Evolutionary conservation across 2,329 filamentous ascomycete genomes (phyloP), one percentile per base, ranked within the genome.

Genomic region (Nothomitra cinnamomea): DNA sequence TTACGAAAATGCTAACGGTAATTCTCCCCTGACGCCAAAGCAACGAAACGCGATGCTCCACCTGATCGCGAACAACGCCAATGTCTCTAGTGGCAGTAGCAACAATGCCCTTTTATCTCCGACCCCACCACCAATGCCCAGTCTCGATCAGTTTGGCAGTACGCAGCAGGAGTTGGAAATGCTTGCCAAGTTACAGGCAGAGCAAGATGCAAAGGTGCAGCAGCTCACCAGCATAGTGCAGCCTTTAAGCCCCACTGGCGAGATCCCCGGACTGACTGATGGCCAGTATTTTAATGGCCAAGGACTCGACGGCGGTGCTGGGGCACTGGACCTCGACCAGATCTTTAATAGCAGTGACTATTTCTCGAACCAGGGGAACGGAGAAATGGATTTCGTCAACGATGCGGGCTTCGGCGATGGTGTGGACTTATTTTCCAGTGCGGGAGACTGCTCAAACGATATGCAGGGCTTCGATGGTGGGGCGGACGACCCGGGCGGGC

Each of bases 81-180:
- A 66, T 15, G 60, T 64, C 24, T 59, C 57, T 41, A 60, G 58
- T 59, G 61, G 42, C 58, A 58, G 51, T 58, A 63, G 64, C 2
- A 78, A 79, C 62, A 80, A 78, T 57, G 77, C 78, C 2, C 67
- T 81, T 10, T 70, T 75, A 45, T 75, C 72, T 15, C 76, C 77
- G 2, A 71, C 67, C 12, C 70, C 77, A 0, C 76, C 77, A 0
- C 67, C 72, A 1, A 74, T 78, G 67, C 73, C 75, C 1, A 69
- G 72, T 13, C 69, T 87, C 19, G 73, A 77, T 51, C 75, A 81
- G 40, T 77, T 92, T 57, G 77, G 74, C 47, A 77, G 77, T 56
- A 89, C 83, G 3, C 76, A 83, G 57, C 73, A 82, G 13, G 85
- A 94, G 57, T 77, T 95, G 25, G 85, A 92, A 52, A 76, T 84